phyloP scores from a whole-genome alignment of 2,329 filamentous ascomycete genomes.

The Hypoxylon sp. region DNA sequence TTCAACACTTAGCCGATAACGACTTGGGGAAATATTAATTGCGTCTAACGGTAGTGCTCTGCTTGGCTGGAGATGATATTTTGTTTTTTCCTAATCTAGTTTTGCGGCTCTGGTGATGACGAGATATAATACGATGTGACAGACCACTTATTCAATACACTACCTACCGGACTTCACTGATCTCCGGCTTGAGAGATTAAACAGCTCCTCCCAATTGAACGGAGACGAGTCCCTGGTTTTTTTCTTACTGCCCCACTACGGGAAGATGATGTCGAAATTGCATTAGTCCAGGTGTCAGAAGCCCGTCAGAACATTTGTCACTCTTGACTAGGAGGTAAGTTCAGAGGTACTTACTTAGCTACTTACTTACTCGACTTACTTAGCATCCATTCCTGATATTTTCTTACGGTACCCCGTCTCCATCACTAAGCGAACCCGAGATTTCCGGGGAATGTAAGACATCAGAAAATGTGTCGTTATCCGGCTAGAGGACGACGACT shows the following conservation, averaged over 20 bases:
- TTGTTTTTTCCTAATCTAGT: conserved; percentile 41
- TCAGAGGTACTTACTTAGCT: neutral
- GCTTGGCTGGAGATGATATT: conserved; percentile 31
- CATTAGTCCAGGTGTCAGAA: conserved; percentile 47
- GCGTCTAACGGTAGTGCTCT: conserved; percentile 29
- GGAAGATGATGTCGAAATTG: conserved; percentile 46
- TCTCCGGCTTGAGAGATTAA: conserved; percentile 17
- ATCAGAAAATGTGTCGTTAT: conserved; percentile 32
- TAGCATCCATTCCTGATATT: conserved; percentile 21
- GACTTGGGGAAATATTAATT: conserved; percentile 25
- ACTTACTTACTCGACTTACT: neutral
- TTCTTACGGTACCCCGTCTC: conserved; percentile 21
- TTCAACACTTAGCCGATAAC: conserved; percentile 41
- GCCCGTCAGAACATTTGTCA: conserved; percentile 29
- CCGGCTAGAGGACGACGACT: conserved; percentile 20
- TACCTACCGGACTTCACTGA: conserved; percentile 14
- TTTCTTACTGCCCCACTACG: conserved; percentile 37
- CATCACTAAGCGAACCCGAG: conserved; percentile 49
- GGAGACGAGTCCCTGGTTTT: conserved; percentile 29
- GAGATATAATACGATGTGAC: conserved; percentile 30
- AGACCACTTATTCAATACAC: conserved; percentile 16
- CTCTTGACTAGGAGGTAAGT: neutral
- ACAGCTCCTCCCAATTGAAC: conserved; percentile 11
- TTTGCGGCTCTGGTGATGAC: conserved; percentile 48
- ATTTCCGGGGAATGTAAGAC: conserved; percentile 46